phyloP scores from a whole-genome alignment of 177 flowering plant genomes.

The Vitis hybrid region DNA sequence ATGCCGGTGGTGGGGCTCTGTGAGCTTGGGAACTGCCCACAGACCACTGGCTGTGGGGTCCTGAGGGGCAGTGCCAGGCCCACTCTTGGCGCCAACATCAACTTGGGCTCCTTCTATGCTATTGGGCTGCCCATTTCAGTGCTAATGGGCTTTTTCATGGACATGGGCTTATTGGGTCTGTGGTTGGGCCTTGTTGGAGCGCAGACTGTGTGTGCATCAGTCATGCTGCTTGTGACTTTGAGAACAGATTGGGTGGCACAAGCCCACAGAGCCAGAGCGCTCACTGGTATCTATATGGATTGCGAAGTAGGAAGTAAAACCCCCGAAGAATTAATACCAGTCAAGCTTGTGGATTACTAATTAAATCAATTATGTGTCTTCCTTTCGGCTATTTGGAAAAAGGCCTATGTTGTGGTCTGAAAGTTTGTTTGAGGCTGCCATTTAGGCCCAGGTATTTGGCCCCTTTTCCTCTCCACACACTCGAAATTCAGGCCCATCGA shows the following conservation, averaged over 20 bases:
- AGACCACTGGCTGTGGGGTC: slow-evolving; percentile 61
- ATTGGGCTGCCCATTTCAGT: slow-evolving; percentile 59
- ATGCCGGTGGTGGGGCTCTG: slow-evolving; percentile 61
- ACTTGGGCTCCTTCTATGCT: slow-evolving; percentile 54
- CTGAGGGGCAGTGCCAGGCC: slow-evolving; percentile 66
- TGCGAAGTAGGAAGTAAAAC: background rate
- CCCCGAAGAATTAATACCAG: background rate
- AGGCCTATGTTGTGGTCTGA: too few species aligned
- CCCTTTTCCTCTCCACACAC: too few species aligned
- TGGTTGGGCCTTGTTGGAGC: slow-evolving; percentile 61
- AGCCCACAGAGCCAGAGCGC: slow-evolving; percentile 40
- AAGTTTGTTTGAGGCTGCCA: too few species aligned
- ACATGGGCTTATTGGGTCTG: slow-evolving; percentile 50
- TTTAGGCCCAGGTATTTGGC: too few species aligned
- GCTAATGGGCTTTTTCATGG: slow-evolving; percentile 35
- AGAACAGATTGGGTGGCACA: slow-evolving; percentile 53
- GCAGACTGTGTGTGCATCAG: slow-evolving; percentile 37
- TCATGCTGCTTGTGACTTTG: slow-evolving; percentile 30
- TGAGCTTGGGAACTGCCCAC: slow-evolving; percentile 71
- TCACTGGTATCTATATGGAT: slow-evolving; percentile 31
- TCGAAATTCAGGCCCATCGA: too few species aligned
- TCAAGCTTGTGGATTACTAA: background rate
- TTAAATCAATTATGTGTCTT: too few species aligned
- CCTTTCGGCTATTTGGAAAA: too few species aligned
- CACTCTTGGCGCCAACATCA: slow-evolving; percentile 44